Conservation (phyloP, 352 stramenopile species). For the Phytophthora meadii region DNA sequence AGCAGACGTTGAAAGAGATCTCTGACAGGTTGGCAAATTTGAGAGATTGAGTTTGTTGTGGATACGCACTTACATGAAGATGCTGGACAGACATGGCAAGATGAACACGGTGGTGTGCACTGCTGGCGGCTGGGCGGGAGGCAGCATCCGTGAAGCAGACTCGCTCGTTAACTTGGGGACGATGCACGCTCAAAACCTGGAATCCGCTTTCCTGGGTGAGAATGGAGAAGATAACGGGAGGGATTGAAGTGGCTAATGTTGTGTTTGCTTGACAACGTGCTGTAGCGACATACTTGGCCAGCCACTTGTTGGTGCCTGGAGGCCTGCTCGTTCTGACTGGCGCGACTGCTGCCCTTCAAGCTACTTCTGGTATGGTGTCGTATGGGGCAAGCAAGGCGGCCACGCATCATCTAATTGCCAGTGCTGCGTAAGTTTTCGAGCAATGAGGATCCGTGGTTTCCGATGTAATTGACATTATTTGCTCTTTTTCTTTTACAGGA, state of each 20-base stretch:
- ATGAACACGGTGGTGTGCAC: conserved; percentile 84
- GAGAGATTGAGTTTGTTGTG: neutral
- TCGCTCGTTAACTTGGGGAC: conserved; percentile 68
- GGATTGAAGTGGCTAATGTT: neutral
- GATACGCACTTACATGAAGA: conserved; percentile 3
- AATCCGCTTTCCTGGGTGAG: conserved; percentile 77
- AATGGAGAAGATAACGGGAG: neutral
- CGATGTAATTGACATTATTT: conserved; percentile 4
- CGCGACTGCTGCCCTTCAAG: conserved; percentile 76
- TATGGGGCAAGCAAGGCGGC: conserved; percentile 91
- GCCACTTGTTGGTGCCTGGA: conserved; percentile 58
- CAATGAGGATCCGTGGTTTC: neutral
- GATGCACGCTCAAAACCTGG: conserved; percentile 84
- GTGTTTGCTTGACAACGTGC: conserved; percentile 3
- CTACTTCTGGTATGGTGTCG: conserved; percentile 85
- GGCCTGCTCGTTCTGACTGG: conserved; percentile 87
- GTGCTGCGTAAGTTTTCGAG: conserved; percentile 66
- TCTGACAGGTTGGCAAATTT: conserved; percentile 34
- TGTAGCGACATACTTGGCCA: conserved; percentile 85
- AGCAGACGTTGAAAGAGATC: conserved; percentile 59
- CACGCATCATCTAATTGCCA: conserved; percentile 90
- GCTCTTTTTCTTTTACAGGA: conserved; percentile 32
- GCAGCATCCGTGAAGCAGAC: conserved; percentile 71
- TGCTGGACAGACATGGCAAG: conserved; percentile 45
- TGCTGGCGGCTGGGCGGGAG: conserved; percentile 82